Conservation (phyloP, 2,329 filamentous ascomycete genomes). For the Rutstroemia sp. region DNA sequence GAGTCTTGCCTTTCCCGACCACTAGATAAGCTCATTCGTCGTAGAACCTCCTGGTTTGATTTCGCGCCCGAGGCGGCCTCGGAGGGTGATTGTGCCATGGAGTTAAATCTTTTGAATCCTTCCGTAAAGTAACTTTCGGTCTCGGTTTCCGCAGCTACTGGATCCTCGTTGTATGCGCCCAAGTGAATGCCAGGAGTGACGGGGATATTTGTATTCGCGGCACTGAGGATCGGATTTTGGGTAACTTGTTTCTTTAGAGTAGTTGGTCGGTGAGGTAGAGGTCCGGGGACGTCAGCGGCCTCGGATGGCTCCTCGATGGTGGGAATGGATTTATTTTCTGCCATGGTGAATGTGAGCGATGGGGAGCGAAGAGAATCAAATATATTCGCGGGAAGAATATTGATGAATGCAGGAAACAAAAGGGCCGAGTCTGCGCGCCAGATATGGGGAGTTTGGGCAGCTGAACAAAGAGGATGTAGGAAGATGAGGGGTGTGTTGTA, state of each 20-base stretch:
- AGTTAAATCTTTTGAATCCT: constrained; percentile 13
- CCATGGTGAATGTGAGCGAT: constrained; percentile 6
- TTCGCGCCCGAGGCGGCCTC: constrained; percentile 29
- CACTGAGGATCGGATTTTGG: constrained; percentile 24
- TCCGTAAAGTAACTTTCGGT: constrained; percentile 21
- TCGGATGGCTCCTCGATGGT: neutral
- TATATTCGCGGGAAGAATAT: neutral
- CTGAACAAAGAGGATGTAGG: too few species aligned
- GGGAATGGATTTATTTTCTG: neutral
- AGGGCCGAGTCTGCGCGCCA: neutral
- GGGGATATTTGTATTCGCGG: constrained; percentile 23
- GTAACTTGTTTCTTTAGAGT: constrained; percentile 15
- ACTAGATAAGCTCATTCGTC: constrained; percentile 35
- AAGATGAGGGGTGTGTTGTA: too few species aligned
- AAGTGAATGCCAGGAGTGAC: constrained; percentile 26
- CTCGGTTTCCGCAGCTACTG: neutral
- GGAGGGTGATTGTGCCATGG: constrained; percentile 24
- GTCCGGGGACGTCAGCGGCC: neutral
- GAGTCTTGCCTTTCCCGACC: constrained; percentile 32
- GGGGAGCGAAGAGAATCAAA: neutral
- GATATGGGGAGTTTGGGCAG: neutral
- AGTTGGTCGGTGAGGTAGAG: neutral
- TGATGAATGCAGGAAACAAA: neutral
- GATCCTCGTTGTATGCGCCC: constrained; percentile 16
- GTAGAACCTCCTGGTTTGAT: constrained; percentile 36